Evolutionary conservation across 148 eudicot genomes (phyloP).

Genomic region (Chenopodium album): DNA sequence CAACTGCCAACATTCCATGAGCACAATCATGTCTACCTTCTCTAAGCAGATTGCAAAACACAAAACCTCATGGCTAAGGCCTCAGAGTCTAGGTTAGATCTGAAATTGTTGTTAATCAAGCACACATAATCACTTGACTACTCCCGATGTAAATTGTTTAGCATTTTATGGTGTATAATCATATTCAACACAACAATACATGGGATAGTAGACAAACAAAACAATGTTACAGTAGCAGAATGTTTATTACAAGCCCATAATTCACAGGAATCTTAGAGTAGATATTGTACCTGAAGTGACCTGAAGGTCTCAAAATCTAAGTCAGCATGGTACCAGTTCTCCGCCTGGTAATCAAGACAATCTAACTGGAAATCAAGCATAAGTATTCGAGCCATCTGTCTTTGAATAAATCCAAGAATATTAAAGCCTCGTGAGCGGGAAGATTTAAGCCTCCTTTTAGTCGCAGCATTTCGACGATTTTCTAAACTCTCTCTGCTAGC

Average conservation of each 20-base stretch:
- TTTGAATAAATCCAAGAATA: slow-evolving; percentile 84
- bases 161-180: not conserved
- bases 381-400: slow-evolving; percentile 83
- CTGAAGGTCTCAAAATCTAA: slow-evolving; percentile 93
- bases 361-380: slow-evolving; percentile 91
- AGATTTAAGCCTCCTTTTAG: slow-evolving; percentile 50
- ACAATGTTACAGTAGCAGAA: not conserved
- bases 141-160: not conserved
- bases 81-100: slow-evolving; percentile 1
- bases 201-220: not conserved
- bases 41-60: not conserved
- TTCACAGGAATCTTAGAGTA: not conserved
- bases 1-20: not conserved
- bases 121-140: not conserved
- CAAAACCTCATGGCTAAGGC: not conserved
- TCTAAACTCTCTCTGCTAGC: slow-evolving; percentile 86
- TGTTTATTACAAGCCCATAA: not conserved
- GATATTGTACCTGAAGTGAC: slow-evolving; percentile 66
- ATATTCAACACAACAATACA: not conserved
- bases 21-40: not conserved
- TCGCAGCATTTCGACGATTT: slow-evolving; percentile 48
- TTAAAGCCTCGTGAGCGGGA: slow-evolving; percentile 69
- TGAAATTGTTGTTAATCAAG: not conserved
- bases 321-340: slow-evolving; percentile 96
- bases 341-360: slow-evolving; percentile 86